Evolutionary conservation across 2,329 filamentous ascomycete genomes (phyloP).

Genomic region (Pseudogymnoascus sp.): DNA sequence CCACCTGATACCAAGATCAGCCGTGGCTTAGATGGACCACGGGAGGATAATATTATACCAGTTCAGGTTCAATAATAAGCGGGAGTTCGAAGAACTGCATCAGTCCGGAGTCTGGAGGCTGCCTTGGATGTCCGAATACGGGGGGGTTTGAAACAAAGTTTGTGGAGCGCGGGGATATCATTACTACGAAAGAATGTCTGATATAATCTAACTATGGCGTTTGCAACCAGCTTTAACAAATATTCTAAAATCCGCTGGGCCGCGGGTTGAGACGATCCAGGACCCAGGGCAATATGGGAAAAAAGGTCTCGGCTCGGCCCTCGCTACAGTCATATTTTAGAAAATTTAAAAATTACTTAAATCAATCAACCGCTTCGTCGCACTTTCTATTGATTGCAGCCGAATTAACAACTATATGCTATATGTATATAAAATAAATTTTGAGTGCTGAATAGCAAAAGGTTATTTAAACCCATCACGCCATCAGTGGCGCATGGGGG

Average conservation of each 20-base stretch:
- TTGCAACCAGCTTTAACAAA: not conserved
- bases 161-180: not conserved
- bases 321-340: conserved; percentile 1
- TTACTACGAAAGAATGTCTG: not conserved
- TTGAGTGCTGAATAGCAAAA: not conserved
- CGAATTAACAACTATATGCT: not conserved
- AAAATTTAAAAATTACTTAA: not conserved
- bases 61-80: not conserved
- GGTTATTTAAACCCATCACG: not conserved
- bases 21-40: conserved; percentile 27
- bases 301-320: conserved; percentile 1
- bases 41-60: not conserved
- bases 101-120: not conserved
- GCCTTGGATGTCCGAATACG: not conserved
- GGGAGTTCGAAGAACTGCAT: not conserved
- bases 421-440: not conserved
- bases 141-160: not conserved
- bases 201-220: conserved; percentile 7
- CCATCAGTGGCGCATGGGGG: not conserved
- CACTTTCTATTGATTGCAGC: not conserved
- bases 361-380: not conserved
- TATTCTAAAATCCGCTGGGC: not conserved
- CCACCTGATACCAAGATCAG: conserved; percentile 28
- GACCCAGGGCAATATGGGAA: not conserved
- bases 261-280: not conserved